These are phyloP conservation scores for Yamadazyma songkhlaensis DNA, from an alignment of 1,139 yeast species.

Conservation along the genomic window DNA sequence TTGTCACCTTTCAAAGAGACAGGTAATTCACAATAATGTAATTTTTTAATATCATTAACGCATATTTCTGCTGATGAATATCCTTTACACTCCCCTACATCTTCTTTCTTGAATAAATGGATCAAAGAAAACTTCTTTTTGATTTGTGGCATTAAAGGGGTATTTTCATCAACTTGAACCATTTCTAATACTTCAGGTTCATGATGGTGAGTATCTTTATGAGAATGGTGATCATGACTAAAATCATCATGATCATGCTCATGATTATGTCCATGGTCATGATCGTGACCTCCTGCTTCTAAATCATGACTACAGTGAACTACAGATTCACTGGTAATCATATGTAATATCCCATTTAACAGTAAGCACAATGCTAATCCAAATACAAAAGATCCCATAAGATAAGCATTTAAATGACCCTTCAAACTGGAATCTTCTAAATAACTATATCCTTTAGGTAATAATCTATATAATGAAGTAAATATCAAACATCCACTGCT, in stretches of 20 bases:
- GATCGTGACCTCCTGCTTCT: conserved; percentile 15
- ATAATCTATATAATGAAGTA: conserved; percentile 69
- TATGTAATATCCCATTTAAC: conserved; percentile 66
- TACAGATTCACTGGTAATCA: conserved; percentile 74
- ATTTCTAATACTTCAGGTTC: conserved; percentile 28
- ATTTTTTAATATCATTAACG: conserved; percentile 14
- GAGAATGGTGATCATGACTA: conserved; percentile 16
- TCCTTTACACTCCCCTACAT: conserved; percentile 52
- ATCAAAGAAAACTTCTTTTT: conserved; percentile 13
- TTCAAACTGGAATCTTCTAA: conserved; percentile 11
- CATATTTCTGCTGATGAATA: conserved; percentile 46
- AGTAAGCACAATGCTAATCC: conserved; percentile 63
- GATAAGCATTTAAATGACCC: conserved; percentile 18
- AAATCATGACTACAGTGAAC: conserved; percentile 78
- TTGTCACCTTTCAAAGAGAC: conserved; percentile 7
- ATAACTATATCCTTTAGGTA: conserved; percentile 62
- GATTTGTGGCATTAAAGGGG: conserved; percentile 12
- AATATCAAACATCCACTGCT: conserved; percentile 77
- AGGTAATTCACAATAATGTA: conserved; percentile 44
- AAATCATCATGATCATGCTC: conserved; percentile 16
- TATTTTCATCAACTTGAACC: conserved; percentile 34
- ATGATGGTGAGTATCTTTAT: conserved; percentile 7
- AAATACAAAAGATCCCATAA: conserved; percentile 49
- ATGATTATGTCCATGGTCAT: conserved; percentile 28
- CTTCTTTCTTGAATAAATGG: conserved; percentile 18